Evolutionary conservation across 2,329 filamentous ascomycete genomes (phyloP), one percentile per base, ranked within the genome.

Genomic region (Aspergillus amoenus): DNA sequence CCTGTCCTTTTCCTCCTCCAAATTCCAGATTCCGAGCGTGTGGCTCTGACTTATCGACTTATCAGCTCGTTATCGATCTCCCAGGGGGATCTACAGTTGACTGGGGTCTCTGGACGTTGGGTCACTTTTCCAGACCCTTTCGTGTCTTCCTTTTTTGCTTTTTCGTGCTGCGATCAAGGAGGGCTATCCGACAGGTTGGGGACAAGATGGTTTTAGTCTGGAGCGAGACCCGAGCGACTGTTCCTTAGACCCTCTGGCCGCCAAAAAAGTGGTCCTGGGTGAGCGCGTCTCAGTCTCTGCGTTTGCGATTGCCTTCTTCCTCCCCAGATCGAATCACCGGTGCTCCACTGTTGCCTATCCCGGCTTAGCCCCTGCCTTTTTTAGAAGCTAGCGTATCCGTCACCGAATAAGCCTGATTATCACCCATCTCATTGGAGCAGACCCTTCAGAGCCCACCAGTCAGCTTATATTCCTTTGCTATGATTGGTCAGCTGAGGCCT

Each of bases 381-480:
- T 30, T 30, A 30, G 49, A 59, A 50, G 56, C 52, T 37, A 54
- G 66, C 27, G 27, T 11, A 30, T 30, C 58, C 30, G 39, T 59
- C 56, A 54, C 42, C 42, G 56, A 67, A 67, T 65, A 72, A 72
- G 62, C 69, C 63, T 56, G 52, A 64, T 66, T 70, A n/a, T 48
- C 1, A 7, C 1, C 4, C 5, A 39, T 47, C 18, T 62, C 21
- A 68, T 71, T 73, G 66, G 70, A 32, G 32, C 15, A 41, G 6
- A 5, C n/a, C 12, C 12, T 51, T 18, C 27, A 13, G 13, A 22
- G 30, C 12, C 13, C n/a, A 48, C 56, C 39, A 53, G 62, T 66
- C 63, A 66, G 63, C 64, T 42, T 47, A 7, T 60, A 64, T 65
- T 49, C 5, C 3, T 2, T 4, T 12, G 11, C n/a, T 32, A 13